Percentiles rank a stretch among this genome's conserved stretches.
Evolutionary conservation across 805 yeast species (phyloP).

Genomic region (Citeromyces matritensis): DNA sequence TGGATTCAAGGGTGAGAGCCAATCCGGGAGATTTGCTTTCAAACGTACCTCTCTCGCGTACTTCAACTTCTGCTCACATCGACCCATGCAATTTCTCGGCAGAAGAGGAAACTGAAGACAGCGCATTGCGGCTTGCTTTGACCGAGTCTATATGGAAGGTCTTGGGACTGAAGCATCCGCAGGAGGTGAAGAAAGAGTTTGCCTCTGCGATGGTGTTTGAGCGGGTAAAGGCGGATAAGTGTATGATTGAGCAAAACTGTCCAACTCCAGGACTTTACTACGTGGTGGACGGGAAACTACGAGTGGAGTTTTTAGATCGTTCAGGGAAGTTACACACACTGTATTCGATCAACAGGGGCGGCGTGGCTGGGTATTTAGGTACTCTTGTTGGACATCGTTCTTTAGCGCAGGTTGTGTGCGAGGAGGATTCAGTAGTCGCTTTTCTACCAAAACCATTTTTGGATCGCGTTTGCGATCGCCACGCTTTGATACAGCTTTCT

Average conservation of each 20-base stretch:
- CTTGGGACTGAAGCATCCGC: conserved; percentile 28
- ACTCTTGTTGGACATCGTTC: conserved; percentile 70
- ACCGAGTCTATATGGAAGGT: conserved; percentile 56
- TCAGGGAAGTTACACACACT: conserved; percentile 21
- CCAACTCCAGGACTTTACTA: conserved; percentile 65
- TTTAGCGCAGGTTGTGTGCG: conserved; percentile 53
- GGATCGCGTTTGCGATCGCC: conserved; percentile 56
- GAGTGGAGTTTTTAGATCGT: conserved; percentile 34
- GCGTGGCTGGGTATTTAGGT: conserved; percentile 78
- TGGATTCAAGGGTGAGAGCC: conserved; percentile 38
- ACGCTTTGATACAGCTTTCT: conserved; percentile 60
- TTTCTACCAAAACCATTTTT: conserved; percentile 48
- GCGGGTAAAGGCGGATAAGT: conserved; percentile 33
- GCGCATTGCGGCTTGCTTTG: conserved; percentile 44
- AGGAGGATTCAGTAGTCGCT: conserved; percentile 52
- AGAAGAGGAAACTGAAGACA: conserved; percentile 62
- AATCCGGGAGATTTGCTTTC: conserved; percentile 83
- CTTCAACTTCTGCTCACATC: not conserved
- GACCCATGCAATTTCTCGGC: conserved; percentile 21
- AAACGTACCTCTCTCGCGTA: conserved; percentile 55
- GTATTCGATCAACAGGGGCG: conserved; percentile 58
- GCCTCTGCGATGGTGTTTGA: conserved; percentile 44
- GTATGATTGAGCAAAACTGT: conserved; percentile 48
- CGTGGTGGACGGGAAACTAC: conserved; percentile 65
- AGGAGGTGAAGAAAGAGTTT: conserved; percentile 36